These are phyloP conservation scores for Salvia sclarea DNA, from an alignment of 305 asterid species.

Conservation along the genomic window DNA sequence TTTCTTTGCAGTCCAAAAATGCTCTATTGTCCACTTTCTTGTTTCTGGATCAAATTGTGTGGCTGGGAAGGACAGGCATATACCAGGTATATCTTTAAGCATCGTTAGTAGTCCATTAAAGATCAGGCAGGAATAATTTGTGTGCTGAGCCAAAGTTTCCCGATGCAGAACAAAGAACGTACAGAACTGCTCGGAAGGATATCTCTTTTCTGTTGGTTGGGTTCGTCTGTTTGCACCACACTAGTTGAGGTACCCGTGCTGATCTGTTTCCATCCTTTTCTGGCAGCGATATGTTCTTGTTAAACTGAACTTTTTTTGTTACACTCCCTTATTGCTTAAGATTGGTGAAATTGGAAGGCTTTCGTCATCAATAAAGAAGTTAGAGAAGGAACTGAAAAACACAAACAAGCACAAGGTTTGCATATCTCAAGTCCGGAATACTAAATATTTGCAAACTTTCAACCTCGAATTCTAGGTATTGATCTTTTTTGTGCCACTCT, in stretches of 20 bases:
- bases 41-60: slow-evolving; percentile 93
- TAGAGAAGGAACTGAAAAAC: slow-evolving; percentile 75
- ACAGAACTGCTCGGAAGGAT: slow-evolving; percentile 78
- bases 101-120: background rate
- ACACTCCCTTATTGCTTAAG: slow-evolving; percentile 41
- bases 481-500: slow-evolving; percentile 10
- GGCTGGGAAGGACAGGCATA: slow-evolving; percentile 94
- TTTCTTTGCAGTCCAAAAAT: slow-evolving; percentile 75
- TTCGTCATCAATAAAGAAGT: slow-evolving; percentile 71
- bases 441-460: background rate
- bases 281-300: background rate
- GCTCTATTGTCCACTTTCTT: slow-evolving; percentile 89
- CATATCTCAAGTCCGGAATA: too few relatives aligned
- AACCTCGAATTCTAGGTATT: slow-evolving; percentile 22
- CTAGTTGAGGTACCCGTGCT: slow-evolving; percentile 69
- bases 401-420: slow-evolving; percentile 73
- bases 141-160: slow-evolving; percentile 22
- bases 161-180: slow-evolving; percentile 81
- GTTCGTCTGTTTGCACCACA: slow-evolving; percentile 72
- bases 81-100: slow-evolving; percentile 64
- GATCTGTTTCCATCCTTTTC: slow-evolving; percentile 3
- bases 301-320: background rate
- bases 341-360: slow-evolving; percentile 88
- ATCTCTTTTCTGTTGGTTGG: slow-evolving; percentile 92
- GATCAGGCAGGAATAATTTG: background rate